These are phyloP conservation scores for Talaromyces rugulosus DNA, from an alignment of 2,329 filamentous ascomycete species.

Conservation along the genomic window DNA sequence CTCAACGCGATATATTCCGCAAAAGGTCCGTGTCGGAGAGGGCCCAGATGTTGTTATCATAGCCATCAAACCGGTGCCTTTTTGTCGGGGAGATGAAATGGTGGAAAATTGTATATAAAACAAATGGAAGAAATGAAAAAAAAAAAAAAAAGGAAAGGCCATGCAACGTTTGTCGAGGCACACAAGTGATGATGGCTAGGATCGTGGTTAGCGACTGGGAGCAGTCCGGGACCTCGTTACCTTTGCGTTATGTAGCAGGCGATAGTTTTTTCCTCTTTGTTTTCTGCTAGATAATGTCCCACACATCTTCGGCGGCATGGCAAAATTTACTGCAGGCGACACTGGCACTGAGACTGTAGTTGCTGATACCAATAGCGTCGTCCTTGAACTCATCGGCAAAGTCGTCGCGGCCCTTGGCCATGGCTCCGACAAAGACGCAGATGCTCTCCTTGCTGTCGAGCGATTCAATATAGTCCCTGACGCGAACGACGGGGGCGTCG, in stretches of 20 bases:
- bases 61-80: constrained; percentile 33
- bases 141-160: background rate
- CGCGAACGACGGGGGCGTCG: constrained; percentile 80
- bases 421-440: constrained; percentile 95
- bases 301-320: constrained; percentile 93
- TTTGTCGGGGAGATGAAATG: constrained; percentile 20
- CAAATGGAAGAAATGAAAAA: background rate
- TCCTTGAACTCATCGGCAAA: constrained; percentile 94
- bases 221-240: constrained; percentile 25
- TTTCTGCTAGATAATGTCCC: constrained; percentile 72
- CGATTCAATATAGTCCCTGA: constrained; percentile 80
- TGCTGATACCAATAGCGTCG: constrained; percentile 97
- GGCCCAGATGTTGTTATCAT: constrained; percentile 71
- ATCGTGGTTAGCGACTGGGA: constrained; percentile 15
- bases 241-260: constrained; percentile 14
- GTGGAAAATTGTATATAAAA: background rate
- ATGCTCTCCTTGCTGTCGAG: constrained; percentile 83
- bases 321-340: constrained; percentile 99
- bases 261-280: background rate
- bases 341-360: constrained; percentile 94
- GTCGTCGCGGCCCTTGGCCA: constrained; percentile 94
- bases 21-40: constrained; percentile 35
- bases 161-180: background rate
- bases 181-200: constrained; percentile 5
- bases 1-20: constrained; percentile 51